These are phyloP conservation scores for Hymenoscyphus infarciens DNA, from an alignment of 2,329 filamentous ascomycete genomes.

Conservation along the genomic window DNA sequence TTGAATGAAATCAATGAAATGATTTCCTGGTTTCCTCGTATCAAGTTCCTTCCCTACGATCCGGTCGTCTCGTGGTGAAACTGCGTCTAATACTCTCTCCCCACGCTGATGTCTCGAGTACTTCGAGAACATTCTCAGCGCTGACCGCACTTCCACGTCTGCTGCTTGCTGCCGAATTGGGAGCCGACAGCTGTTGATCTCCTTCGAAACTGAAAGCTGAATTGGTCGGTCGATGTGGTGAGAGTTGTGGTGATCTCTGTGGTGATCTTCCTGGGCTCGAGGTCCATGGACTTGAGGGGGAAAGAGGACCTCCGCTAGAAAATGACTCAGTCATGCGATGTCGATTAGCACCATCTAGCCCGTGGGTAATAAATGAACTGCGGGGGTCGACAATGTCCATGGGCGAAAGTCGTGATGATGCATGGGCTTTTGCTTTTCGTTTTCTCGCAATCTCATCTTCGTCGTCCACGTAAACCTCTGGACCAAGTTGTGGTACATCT, in stretches of 20 bases:
- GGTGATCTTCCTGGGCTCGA: neutral
- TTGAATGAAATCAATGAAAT: neutral
- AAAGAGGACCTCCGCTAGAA: conserved; percentile 16
- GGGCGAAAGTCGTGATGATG: conserved; percentile 27
- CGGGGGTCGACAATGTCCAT: conserved; percentile 25
- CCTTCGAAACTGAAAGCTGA: conserved; percentile 34
- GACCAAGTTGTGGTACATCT: conserved; percentile 72
- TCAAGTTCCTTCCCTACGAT: conserved; percentile 17
- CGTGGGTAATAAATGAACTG: conserved; percentile 32
- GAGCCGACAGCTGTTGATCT: conserved; percentile 22
- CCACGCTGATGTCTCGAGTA: conserved; percentile 88
- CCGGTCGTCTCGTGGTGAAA: conserved; percentile 62
- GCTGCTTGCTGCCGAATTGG: conserved; percentile 43
- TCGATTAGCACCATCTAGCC: conserved; percentile 28
- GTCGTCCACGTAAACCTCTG: conserved; percentile 87
- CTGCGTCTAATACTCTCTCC: conserved; percentile 87
- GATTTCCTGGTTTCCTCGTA: neutral
- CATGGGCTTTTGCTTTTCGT: conserved; percentile 14
- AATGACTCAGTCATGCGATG: conserved; percentile 24
- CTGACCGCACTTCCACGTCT: conserved; percentile 67
- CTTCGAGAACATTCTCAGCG: conserved; percentile 74
- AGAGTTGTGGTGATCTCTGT: conserved; percentile 28
- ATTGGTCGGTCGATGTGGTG: conserved; percentile 38
- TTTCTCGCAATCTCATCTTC: conserved; percentile 45
- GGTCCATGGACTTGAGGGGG: conserved; percentile 19